A percentile compares a stretch with the other conserved stretches of the same genome.
Conservation (phyloP, 2,329 filamentous ascomycete species). For the Aphanocladium album region DNA sequence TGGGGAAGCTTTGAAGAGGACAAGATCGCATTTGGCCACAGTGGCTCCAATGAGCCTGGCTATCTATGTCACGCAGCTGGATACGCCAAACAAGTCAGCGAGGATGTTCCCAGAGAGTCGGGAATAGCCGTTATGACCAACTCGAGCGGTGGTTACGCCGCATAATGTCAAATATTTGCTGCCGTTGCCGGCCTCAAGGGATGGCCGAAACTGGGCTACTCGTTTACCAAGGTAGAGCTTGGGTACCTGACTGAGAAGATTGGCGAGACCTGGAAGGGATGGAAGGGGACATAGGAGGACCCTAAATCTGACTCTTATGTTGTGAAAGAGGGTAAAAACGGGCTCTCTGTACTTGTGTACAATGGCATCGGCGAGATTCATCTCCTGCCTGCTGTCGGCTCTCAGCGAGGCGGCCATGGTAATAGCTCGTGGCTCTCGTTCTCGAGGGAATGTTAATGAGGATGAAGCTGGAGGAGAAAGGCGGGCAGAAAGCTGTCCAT, state of each 20-base stretch:
- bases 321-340: background rate
- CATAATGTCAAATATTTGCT: conserved; percentile 3
- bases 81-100: conserved; percentile 2
- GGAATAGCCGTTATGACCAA: conserved; percentile 21
- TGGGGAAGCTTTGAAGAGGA: conserved; percentile 16
- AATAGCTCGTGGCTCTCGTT: background rate
- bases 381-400: background rate
- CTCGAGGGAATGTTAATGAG: background rate
- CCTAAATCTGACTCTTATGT: background rate
- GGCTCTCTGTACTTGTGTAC: background rate
- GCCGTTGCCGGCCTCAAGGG: conserved; percentile 5
- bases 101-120: conserved; percentile 14
- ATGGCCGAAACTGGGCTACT: conserved; percentile 4
- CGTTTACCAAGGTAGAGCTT: background rate
- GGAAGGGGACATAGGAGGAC: conserved; percentile 4
- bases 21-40: conserved; percentile 15
- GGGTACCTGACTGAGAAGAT: background rate
- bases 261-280: background rate
- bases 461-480: background rate
- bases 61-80: conserved; percentile 14
- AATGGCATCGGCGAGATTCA: background rate
- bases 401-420: background rate
- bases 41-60: conserved; percentile 17
- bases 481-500: background rate
- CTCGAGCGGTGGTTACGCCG: conserved; percentile 3